Base-by-base conservation (phyloP, 2,329 filamentous ascomycete species). In the Meredithiella fracta region DNA sequence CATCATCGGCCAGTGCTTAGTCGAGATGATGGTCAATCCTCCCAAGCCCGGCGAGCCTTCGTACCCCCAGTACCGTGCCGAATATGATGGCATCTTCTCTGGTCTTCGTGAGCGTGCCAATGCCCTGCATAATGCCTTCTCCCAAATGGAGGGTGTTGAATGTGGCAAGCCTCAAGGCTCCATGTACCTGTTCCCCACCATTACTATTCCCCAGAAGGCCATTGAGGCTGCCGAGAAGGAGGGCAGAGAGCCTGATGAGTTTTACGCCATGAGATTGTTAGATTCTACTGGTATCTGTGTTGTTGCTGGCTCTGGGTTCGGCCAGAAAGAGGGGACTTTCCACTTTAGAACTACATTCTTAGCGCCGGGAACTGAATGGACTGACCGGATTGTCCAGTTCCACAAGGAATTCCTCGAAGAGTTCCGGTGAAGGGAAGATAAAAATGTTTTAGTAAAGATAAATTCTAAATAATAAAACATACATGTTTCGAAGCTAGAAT, bases 151-250 rank as follows among this genome's bases (percentile, higher is more conserved):
- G 70, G 92, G 92, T 58, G 91, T 98, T 58, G 80, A 90, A 67
- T 95, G 90, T 71, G 85, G 85, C 64, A 77, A 81, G 62, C 92
- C 92, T 56, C 86, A 95, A 77, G 92, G 92, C 59, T 84, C 86
- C 67, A 98, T 98, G 92, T 98, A 98, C 73, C 85, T 98, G 64
- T 98, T 97, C 80, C 92, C 92, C 23, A 92, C 87, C 63, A 94
- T 98, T 71, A 80, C 74, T 34, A 74, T 98, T 23, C 80, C 92
- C 1, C 63, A 71, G 23, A 87, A 86, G 71, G 92, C 89, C 42
- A 70, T 83, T 60, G 82, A 83, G 61, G 86, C 86, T 15, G 92
- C 92, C 37, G 69, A 74, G 64, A 72, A 82, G 60, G 86, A 89
- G 67, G 81, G 80, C 63, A 85, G 85, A 65, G 73, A 76, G 11